Conservation (phyloP, 371 early-diverging fungal species). For the Rhizopus sp. region DNA sequence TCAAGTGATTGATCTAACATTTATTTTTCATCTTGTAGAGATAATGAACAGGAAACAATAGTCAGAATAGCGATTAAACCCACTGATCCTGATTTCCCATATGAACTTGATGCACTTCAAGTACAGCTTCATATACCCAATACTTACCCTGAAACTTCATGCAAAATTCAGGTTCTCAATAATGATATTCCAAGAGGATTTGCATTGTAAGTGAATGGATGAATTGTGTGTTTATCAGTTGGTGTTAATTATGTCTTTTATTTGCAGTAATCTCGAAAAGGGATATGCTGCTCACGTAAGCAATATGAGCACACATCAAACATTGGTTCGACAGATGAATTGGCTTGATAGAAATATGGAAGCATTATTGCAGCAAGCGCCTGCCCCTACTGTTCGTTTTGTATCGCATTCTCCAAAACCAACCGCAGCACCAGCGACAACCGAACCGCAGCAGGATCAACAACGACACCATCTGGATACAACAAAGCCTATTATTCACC, state of each 20-base stretch:
- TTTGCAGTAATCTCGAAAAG: slow-evolving; percentile 20
- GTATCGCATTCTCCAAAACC: slow-evolving; percentile 22
- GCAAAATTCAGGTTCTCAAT: slow-evolving; percentile 58
- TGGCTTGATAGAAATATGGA: slow-evolving; percentile 67
- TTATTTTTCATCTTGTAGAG: slow-evolving; percentile 8
- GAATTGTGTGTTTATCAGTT: not conserved
- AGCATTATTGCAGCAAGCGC: slow-evolving; percentile 53
- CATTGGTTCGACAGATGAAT: slow-evolving; percentile 55
- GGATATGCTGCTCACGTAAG: slow-evolving; percentile 15
- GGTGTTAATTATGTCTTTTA: not conserved
- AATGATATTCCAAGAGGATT: slow-evolving; percentile 67
- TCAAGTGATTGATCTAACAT: not conserved
- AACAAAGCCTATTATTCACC: not conserved
- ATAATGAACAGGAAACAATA: slow-evolving; percentile 23
- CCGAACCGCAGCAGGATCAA: not conserved
- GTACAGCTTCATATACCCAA: slow-evolving; percentile 54
- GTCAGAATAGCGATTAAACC: slow-evolving; percentile 55
- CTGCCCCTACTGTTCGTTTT: slow-evolving; percentile 58
- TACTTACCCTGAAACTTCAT: slow-evolving; percentile 41
- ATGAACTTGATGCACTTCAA: slow-evolving; percentile 63
- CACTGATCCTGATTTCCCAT: slow-evolving; percentile 78
- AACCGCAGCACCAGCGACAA: not conserved
- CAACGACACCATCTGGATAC: not conserved
- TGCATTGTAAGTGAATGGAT: slow-evolving; percentile 40
- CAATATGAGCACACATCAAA: slow-evolving; percentile 19